phyloP scores from a whole-genome alignment of 2,329 filamentous ascomycete genomes.

The Fonsecaea erecta region DNA sequence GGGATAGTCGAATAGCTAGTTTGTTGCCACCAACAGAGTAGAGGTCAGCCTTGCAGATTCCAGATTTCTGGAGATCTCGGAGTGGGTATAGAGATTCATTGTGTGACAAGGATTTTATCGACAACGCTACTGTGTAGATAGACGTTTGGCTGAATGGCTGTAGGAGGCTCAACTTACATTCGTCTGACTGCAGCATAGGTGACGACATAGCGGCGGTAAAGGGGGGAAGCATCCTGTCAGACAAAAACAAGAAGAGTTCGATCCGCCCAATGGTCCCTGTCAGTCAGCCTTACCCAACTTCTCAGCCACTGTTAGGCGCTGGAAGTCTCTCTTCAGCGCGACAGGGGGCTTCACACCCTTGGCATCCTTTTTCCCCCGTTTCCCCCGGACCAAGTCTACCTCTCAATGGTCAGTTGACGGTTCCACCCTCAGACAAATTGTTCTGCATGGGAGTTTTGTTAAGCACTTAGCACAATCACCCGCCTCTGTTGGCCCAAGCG shows the following conservation, averaged over 20 bases:
- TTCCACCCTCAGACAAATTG: not conserved
- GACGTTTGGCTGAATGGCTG: not conserved
- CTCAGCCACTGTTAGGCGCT: not conserved
- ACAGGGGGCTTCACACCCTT: conserved; percentile 8
- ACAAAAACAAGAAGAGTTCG: not conserved
- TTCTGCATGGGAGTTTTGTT: not conserved
- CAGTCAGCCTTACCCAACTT: not conserved
- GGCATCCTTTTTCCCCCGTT: not conserved
- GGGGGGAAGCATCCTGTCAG: not conserved
- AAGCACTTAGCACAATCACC: not conserved
- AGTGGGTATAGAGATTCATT: not conserved
- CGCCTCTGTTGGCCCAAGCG: not conserved
- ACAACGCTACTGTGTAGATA: not conserved
- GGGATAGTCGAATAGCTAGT: not conserved
- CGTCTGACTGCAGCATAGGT: not conserved
- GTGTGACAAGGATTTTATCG: not conserved
- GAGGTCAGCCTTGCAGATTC: conserved; percentile 7
- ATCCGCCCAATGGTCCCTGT: not conserved
- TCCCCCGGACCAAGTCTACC: not conserved
- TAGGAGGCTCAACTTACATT: not conserved
- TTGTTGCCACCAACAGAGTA: not conserved
- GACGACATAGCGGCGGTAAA: not conserved
- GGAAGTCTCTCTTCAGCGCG: conserved; percentile 10
- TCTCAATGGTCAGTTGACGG: not conserved
- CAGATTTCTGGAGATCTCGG: not conserved